phyloP scores from a whole-genome alignment of 73 alveolate genomes.

The Paramecium pentaurelia region DNA sequence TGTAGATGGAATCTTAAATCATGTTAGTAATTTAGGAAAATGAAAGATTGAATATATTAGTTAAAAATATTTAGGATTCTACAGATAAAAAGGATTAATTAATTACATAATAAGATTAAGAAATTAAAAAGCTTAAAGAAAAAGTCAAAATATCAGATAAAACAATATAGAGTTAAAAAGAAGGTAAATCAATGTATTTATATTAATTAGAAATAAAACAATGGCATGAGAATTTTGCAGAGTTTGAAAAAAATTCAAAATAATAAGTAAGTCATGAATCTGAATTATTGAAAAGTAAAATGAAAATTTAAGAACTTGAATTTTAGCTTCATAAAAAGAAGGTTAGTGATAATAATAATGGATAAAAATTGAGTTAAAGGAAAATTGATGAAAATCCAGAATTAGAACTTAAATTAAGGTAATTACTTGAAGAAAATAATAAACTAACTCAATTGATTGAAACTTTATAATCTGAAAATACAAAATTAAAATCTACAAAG shows the following conservation, averaged over 20 bases:
- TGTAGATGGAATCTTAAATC: constrained; percentile 16
- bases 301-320: constrained; percentile 30
- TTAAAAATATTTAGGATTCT: constrained; percentile 8
- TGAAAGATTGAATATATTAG: constrained; percentile 25
- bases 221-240: constrained; percentile 42
- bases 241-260: not conserved
- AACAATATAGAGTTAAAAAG: constrained; percentile 7
- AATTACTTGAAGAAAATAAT: not conserved
- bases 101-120: not conserved
- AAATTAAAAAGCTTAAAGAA: not conserved
- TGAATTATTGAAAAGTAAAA: constrained; percentile 24
- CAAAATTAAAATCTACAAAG: not conserved
- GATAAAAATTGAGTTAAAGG: not conserved
- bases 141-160: not conserved
- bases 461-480: not conserved
- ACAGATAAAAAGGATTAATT: not conserved
- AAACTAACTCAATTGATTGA: not conserved
- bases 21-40: constrained; percentile 27
- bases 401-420: not conserved
- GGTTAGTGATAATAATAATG: not conserved
- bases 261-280: not conserved
- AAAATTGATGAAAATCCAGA: not conserved
- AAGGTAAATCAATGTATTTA: not conserved
- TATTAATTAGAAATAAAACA: not conserved
- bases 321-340: constrained; percentile 14